phyloP scores from a whole-genome alignment of 1,284 basidiomycete species.

The Ustilago cynodontis region DNA sequence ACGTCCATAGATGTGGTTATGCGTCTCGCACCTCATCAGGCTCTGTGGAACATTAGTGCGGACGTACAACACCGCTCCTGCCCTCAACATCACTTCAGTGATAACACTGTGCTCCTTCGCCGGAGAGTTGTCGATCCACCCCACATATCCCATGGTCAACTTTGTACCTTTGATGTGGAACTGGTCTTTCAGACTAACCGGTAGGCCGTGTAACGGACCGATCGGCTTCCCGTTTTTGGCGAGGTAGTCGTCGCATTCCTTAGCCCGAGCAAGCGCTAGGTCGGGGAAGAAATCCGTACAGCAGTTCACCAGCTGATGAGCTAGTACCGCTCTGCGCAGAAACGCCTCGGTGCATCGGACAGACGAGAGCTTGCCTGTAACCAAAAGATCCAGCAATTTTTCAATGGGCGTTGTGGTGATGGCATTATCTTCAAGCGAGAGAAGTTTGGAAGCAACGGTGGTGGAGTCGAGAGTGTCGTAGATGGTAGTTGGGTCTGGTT shows the following conservation, averaged over 20 bases:
- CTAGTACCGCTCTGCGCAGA: slow-evolving; percentile 37
- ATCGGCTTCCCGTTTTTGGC: slow-evolving; percentile 75
- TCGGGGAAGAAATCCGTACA: slow-evolving; percentile 65
- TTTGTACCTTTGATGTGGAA: slow-evolving; percentile 78
- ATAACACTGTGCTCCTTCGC: slow-evolving; percentile 18
- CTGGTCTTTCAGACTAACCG: slow-evolving; percentile 78
- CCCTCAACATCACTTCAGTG: slow-evolving; percentile 75
- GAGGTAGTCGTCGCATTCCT: slow-evolving; percentile 78
- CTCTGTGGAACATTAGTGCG: slow-evolving; percentile 85
- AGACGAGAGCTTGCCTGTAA: slow-evolving; percentile 33
- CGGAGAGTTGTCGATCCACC: slow-evolving; percentile 59
- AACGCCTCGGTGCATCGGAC: slow-evolving; percentile 46
- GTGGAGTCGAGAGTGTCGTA: slow-evolving; percentile 36
- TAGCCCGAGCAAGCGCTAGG: slow-evolving; percentile 77
- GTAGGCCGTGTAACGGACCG: slow-evolving; percentile 76
- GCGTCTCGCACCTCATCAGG: slow-evolving; percentile 85
- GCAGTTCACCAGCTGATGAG: slow-evolving; percentile 53
- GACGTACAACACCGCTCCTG: slow-evolving; percentile 82
- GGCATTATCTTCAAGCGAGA: slow-evolving; percentile 38
- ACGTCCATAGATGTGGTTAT: slow-evolving; percentile 83
- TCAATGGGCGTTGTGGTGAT: slow-evolving; percentile 44
- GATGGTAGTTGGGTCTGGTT: slow-evolving; percentile 36
- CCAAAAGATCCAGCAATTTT: slow-evolving; percentile 34
- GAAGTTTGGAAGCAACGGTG: slow-evolving; percentile 24
- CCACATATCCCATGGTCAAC: slow-evolving; percentile 80